A percentile compares a stretch with the other conserved stretches of the same genome.
Conservation (phyloP, 768 basidiomycete genomes). For the Lactarius psammicola region DNA sequence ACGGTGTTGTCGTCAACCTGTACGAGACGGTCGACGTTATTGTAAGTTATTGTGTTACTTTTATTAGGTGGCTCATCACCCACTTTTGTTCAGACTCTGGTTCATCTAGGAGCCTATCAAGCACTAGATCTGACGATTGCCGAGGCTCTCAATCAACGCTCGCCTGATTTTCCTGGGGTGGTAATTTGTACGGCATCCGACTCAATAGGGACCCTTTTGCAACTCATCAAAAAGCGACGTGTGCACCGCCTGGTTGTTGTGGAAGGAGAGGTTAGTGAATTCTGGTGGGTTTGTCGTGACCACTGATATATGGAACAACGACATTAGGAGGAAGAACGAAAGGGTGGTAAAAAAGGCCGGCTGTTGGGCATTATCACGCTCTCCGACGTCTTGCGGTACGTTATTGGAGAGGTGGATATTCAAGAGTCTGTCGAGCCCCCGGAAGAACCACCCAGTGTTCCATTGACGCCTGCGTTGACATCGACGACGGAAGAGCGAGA, state of each 20-base stretch:
- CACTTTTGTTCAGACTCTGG: slow-evolving; percentile 66
- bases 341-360: slow-evolving; percentile 78
- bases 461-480: not conserved
- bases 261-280: slow-evolving; percentile 70
- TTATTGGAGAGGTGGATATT: slow-evolving; percentile 50
- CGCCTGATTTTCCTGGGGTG: slow-evolving; percentile 94
- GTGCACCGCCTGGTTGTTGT: slow-evolving; percentile 96
- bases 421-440: slow-evolving; percentile 24
- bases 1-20: slow-evolving; percentile 90
- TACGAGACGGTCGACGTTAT: slow-evolving; percentile 99
- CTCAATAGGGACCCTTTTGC: slow-evolving; percentile 85
- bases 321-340: slow-evolving; percentile 71
- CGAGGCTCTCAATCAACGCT: slow-evolving; percentile 88
- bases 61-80: not conserved
- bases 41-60: slow-evolving; percentile 48
- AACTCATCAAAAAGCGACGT: slow-evolving; percentile 88
- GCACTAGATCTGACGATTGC: slow-evolving; percentile 92
- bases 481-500: slow-evolving; percentile 6
- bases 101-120: slow-evolving; percentile 91
- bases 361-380: slow-evolving; percentile 85
- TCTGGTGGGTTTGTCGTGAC: slow-evolving; percentile 1
- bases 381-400: slow-evolving; percentile 82
- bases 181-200: slow-evolving; percentile 93
- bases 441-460: slow-evolving; percentile 24
- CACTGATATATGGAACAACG: slow-evolving; percentile 4